phyloP scores from a whole-genome alignment of 139 green algal species.

The Coelastrella sp. region DNA sequence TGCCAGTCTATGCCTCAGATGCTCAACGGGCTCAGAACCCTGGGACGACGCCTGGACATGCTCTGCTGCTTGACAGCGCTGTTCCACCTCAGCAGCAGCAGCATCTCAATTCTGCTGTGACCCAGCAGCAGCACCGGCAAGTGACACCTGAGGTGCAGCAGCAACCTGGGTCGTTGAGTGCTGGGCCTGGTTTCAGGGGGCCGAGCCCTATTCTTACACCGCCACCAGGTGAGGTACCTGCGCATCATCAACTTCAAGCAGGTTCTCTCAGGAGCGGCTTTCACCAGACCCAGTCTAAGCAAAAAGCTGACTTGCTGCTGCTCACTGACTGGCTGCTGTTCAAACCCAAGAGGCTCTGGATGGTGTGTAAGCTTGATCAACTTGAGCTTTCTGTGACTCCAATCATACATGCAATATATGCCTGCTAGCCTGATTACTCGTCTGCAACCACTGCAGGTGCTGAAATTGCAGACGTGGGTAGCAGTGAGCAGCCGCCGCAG shows the following conservation, averaged over 20 bases:
- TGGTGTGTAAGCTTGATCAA: no score
- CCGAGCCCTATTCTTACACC: conserved; percentile 32
- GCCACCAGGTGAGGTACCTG: not conserved
- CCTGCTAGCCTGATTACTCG: no score
- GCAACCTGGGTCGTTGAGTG: not conserved
- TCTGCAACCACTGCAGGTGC: not conserved
- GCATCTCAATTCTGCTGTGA: no score
- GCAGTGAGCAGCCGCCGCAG: not conserved
- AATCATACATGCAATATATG: no score
- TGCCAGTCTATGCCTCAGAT: not conserved
- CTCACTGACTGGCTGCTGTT: not conserved
- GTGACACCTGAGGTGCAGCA: conserved; percentile 16
- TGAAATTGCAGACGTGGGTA: not conserved
- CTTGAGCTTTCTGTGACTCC: no score
- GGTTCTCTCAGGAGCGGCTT: no score
- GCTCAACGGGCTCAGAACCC: not conserved
- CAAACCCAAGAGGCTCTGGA: not conserved
- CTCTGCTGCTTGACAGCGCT: not conserved
- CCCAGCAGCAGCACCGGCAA: conserved; percentile 23
- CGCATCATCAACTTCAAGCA: not conserved
- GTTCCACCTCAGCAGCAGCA: not conserved
- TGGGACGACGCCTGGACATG: not conserved
- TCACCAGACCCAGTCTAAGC: no score
- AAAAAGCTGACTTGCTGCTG: no score
- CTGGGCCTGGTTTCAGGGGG: not conserved